These are phyloP conservation scores for Botrytis fragariae DNA, from an alignment of 2,329 filamentous ascomycete species.

Conservation along the genomic window DNA sequence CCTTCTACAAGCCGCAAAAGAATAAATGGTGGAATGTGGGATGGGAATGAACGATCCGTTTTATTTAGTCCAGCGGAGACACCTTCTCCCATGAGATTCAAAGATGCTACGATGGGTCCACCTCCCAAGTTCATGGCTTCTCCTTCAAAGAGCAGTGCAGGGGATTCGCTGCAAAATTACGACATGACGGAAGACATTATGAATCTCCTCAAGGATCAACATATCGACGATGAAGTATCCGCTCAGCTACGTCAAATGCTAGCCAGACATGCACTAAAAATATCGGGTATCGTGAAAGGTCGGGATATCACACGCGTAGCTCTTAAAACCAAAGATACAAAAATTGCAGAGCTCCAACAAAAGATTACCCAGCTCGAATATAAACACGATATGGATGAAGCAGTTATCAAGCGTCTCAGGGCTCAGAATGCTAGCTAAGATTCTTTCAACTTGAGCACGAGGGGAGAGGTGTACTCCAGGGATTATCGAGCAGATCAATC, in stretches of 20 bases:
- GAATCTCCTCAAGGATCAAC: conserved; percentile 46
- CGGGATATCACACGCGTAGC: conserved; percentile 64
- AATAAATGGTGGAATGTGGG: conserved; percentile 28
- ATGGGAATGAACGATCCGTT: conserved; percentile 29
- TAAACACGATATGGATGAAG: conserved; percentile 53
- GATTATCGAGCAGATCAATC: neutral
- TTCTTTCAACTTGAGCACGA: neutral
- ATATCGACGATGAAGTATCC: conserved; percentile 42
- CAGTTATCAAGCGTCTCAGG: conserved; percentile 40
- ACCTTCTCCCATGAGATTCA: conserved; percentile 33
- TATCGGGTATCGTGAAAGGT: conserved; percentile 61
- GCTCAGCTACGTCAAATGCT: conserved; percentile 47
- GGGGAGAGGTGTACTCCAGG: neutral
- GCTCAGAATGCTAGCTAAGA: conserved; percentile 1
- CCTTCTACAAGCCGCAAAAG: conserved; percentile 22
- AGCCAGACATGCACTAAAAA: conserved; percentile 54
- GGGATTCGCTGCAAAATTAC: conserved; percentile 24
- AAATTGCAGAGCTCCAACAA: conserved; percentile 64
- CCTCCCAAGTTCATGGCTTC: conserved; percentile 26
- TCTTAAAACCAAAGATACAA: conserved; percentile 62
- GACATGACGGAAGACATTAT: conserved; percentile 50
- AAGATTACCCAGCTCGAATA: conserved; percentile 57
- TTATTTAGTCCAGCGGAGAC: conserved; percentile 30
- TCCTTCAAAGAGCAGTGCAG: conserved; percentile 5
- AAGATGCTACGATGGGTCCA: conserved; percentile 23